phyloP scores from a whole-genome alignment of 1,284 basidiomycete genomes.

The Flammula alnicola region DNA sequence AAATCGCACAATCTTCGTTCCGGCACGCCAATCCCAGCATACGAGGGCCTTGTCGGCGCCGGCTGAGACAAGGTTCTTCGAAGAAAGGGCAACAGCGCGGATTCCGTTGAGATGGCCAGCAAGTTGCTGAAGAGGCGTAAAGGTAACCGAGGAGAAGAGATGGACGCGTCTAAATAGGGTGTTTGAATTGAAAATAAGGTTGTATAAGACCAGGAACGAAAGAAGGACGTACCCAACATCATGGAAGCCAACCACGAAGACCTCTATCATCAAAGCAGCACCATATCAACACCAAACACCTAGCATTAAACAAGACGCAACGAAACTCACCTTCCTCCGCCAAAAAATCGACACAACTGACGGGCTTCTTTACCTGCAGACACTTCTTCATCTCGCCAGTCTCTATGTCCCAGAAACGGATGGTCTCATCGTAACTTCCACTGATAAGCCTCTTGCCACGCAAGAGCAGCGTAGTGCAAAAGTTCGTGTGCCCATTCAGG shows the following conservation, averaged over 20 bases:
- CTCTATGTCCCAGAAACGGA: conserved; percentile 86
- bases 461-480: conserved; percentile 83
- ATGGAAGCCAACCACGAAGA: conserved; percentile 91
- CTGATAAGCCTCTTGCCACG: conserved; percentile 82
- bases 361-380: conserved; percentile 81
- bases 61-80: conserved; percentile 85
- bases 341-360: conserved; percentile 89
- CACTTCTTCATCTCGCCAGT: conserved; percentile 83
- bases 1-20: conserved; percentile 87
- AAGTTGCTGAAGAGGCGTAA: conserved; percentile 82
- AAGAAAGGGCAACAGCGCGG: conserved; percentile 85
- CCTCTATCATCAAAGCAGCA: conserved; percentile 49
- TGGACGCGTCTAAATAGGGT: conserved; percentile 66
- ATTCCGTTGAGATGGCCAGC: conserved; percentile 83
- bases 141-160: conserved; percentile 80
- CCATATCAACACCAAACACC: conserved; percentile 1
- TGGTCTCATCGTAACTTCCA: conserved; percentile 90
- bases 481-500: conserved; percentile 85
- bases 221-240: conserved; percentile 75
- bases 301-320: conserved; percentile 3
- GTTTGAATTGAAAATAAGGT: background rate
- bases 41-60: conserved; percentile 85
- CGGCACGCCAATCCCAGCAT: conserved; percentile 88
- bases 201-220: background rate
- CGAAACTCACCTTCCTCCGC: conserved; percentile 69